phyloP scores from a whole-genome alignment of 208 protist genomes.

The Porcisia hertigi region DNA sequence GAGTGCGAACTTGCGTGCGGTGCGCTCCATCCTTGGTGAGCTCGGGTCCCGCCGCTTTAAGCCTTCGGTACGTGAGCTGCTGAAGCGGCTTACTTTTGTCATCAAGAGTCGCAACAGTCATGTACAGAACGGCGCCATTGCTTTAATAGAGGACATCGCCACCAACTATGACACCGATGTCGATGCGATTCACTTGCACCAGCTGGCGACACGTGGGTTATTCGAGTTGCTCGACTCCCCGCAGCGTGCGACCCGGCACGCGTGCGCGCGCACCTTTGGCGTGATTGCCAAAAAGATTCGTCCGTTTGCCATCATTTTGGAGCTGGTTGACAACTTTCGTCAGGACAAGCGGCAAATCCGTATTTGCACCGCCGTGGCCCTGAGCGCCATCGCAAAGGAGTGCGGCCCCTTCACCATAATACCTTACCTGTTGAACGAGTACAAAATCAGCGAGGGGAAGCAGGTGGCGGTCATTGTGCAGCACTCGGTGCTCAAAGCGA shows the following conservation, averaged over 20 bases:
- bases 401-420: constrained; percentile 99
- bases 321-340: constrained; percentile 99
- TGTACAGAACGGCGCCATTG: constrained; percentile 98
- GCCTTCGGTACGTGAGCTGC: constrained; percentile 96
- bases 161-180: constrained; percentile 78
- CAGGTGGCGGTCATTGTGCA: constrained; percentile 95
- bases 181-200: constrained; percentile 92
- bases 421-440: constrained; percentile 99
- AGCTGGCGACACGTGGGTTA: constrained; percentile 98
- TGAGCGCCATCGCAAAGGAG: constrained; percentile 99
- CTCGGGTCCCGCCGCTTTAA: constrained; percentile 97
- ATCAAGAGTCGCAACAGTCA: constrained; percentile 98
- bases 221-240: constrained; percentile 99
- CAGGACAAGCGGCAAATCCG: constrained; percentile 99
- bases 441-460: constrained; percentile 97
- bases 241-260: constrained; percentile 96
- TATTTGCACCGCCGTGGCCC: constrained; percentile 99
- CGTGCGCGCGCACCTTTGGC: constrained; percentile 98
- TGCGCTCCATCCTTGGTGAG: constrained; percentile 97
- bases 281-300: constrained; percentile 99
- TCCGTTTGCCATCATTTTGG: constrained; percentile 98
- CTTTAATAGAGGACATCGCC: constrained; percentile 98
- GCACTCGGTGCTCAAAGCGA: constrained; percentile 97
- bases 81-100: constrained; percentile 98
- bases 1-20: constrained; percentile 95